Base-by-base conservation (phyloP, 2,329 filamentous ascomycete genomes). In the Fusarium vanettenii region DNA sequence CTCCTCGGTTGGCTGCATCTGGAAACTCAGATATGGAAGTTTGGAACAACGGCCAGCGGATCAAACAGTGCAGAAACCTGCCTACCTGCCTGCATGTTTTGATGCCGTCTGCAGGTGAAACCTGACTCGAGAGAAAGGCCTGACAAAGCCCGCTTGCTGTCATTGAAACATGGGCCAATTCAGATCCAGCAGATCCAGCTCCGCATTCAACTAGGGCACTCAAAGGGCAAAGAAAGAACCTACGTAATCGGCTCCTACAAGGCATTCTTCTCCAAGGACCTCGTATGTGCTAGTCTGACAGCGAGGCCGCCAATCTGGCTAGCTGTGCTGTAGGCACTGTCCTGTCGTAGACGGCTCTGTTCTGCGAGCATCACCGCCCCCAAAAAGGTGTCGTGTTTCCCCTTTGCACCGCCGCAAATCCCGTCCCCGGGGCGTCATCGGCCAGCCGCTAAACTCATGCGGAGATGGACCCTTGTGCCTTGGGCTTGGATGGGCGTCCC, bases 221-320 rank as follows among this genome's bases (percentile, higher is more conserved):
- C 22, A 5, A 8, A 48, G 43, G 22, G 48, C 16, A 52, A 31
- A 31, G 27, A 52, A 31, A 31, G 27, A 52, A 52, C 18, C 25
- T 52, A 52, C 48, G 48, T 52, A 52, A 31, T 52, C 27, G 27
- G 25, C 18, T 52, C 48, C 48, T 52, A 52, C 48, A 20, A 52
- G 48, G 48, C 48, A 31, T 52, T 52, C 18, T 52, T n/a, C 45
- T 31, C 27, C 5, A 31, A 31, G 48, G 48, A 31, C 27, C 18
- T 31, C 48, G 48, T 31, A 29, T 50, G 45, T 29, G 33, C 50
- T 66, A 61, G 71, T 74, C 71, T 76, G 74, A 65, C 63, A 66
- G 72, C 67, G 74, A 76, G 74, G 74, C 70, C 74, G 72, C 71
- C 74, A 43, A 68, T 35, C 48, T 48, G 18, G 11, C 43, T 25